These are phyloP conservation scores for Saturnispora halmiae DNA, from an alignment of 805 yeast species.

Conservation along the genomic window DNA sequence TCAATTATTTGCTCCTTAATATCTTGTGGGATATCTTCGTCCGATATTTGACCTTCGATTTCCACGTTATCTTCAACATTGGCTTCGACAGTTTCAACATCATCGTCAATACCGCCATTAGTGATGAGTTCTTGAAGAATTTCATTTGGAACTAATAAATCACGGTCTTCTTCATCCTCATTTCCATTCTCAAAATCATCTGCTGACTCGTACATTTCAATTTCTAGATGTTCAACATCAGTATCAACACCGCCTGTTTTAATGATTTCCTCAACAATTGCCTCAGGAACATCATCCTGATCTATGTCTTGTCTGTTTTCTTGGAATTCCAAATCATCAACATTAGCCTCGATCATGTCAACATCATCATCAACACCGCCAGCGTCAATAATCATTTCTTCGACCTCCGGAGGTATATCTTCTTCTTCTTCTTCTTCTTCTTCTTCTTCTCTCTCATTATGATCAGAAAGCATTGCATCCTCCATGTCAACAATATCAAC, in stretches of 20 bases:
- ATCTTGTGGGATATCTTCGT: conserved; percentile 9
- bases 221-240: conserved; percentile 10
- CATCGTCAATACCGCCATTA: background rate
- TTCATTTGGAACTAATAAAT: conserved; percentile 9
- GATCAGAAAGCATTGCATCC: conserved; percentile 5
- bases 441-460: conserved; percentile 1
- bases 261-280: conserved; percentile 1
- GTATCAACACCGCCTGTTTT: conserved; percentile 8
- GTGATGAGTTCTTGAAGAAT: background rate
- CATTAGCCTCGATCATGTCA: background rate
- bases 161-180: conserved; percentile 7
- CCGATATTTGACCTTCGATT: background rate
- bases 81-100: conserved; percentile 2
- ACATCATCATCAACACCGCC: conserved; percentile 8
- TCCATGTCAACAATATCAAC: conserved; percentile 7
- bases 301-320: conserved; percentile 1
- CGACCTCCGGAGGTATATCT: conserved; percentile 8
- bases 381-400: conserved; percentile 1
- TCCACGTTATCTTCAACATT: background rate
- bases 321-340: background rate
- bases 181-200: conserved; percentile 1
- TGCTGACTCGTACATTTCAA: conserved; percentile 11
- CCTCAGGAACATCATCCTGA: conserved; percentile 8
- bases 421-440: conserved; percentile 5
- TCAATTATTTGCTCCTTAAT: background rate